These are phyloP conservation scores for Omphalotus guepiniiformis DNA, from an alignment of 768 basidiomycete genomes.

Conservation along the genomic window DNA sequence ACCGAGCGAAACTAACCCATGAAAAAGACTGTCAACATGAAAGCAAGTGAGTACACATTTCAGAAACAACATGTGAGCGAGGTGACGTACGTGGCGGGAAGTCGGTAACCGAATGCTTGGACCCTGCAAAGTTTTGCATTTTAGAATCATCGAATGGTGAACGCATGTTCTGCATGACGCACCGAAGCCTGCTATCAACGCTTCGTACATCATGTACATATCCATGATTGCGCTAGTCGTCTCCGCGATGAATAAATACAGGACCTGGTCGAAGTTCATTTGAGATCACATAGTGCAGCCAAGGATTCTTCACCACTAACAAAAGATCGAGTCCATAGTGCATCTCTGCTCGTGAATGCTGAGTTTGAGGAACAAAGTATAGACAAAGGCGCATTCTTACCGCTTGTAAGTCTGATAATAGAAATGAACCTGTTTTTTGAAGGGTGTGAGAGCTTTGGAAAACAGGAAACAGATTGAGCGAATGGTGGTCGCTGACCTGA, in stretches of 20 bases:
- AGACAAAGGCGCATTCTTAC: neutral
- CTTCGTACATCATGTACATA: constrained; percentile 44
- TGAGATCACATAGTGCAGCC: neutral
- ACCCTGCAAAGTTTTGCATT: constrained; percentile 18
- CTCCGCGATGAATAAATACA: constrained; percentile 39
- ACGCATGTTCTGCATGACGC: neutral
- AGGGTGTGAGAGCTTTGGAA: neutral
- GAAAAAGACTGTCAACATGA: constrained; percentile 20
- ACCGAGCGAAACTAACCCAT: constrained; percentile 15
- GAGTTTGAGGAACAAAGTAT: neutral
- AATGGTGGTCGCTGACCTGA: neutral
- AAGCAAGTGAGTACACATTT: neutral
- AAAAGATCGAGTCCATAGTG: constrained; percentile 36
- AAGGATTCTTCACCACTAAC: constrained; percentile 19
- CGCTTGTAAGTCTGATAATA: constrained; percentile 6
- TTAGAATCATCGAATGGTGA: neutral
- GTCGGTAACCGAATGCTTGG: constrained; percentile 26
- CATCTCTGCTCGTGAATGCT: constrained; percentile 28
- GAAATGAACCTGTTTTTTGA: neutral
- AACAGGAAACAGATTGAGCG: neutral
- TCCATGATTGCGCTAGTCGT: constrained; percentile 40
- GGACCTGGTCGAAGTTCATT: constrained; percentile 23
- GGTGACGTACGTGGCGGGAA: constrained; percentile 22
- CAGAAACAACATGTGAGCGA: neutral
- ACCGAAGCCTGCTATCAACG: constrained; percentile 40